A percentile compares a stretch with the other conserved stretches of the same genome.
Evolutionary conservation across 2,329 filamentous ascomycete species (phyloP).

Genomic region (Proliferodiscus dingleyae): DNA sequence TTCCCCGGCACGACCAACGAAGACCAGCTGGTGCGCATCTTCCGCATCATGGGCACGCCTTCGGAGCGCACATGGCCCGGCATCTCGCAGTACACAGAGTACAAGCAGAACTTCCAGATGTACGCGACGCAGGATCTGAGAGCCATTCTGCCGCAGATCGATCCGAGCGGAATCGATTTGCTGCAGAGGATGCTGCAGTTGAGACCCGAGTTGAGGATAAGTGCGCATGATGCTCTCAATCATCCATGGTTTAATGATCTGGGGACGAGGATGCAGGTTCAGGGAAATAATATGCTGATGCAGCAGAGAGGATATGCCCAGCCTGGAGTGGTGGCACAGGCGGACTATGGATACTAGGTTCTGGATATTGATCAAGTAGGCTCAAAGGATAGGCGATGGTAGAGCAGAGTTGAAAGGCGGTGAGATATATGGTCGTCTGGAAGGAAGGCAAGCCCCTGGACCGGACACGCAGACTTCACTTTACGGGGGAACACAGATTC

Average conservation of each 20-base stretch:
- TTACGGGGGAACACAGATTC: no score
- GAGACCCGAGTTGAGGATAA: constrained; percentile 85
- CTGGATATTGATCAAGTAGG: no score
- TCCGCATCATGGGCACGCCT: constrained; percentile 96
- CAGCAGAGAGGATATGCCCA: constrained; percentile 26
- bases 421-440: no score
- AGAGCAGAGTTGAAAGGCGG: no score
- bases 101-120: constrained; percentile 91
- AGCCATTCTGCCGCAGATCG: constrained; percentile 84
- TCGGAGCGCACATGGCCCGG: constrained; percentile 94
- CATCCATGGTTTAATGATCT: constrained; percentile 91
- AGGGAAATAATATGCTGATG: constrained; percentile 18
- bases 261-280: constrained; percentile 23
- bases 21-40: constrained; percentile 94
- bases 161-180: constrained; percentile 79
- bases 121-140: constrained; percentile 89
- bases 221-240: constrained; percentile 76
- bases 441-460: no score
- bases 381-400: no score
- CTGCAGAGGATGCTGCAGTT: constrained; percentile 89
- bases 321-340: constrained; percentile 22
- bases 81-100: constrained; percentile 93
- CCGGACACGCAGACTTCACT: no score
- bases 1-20: constrained; percentile 98
- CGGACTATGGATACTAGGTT: constrained; percentile 22